A percentile compares a stretch with the other conserved stretches of the same genome.
These are phyloP conservation scores for Xylaria multiplex DNA, from an alignment of 2,329 filamentous ascomycete species.

Conservation along the genomic window DNA sequence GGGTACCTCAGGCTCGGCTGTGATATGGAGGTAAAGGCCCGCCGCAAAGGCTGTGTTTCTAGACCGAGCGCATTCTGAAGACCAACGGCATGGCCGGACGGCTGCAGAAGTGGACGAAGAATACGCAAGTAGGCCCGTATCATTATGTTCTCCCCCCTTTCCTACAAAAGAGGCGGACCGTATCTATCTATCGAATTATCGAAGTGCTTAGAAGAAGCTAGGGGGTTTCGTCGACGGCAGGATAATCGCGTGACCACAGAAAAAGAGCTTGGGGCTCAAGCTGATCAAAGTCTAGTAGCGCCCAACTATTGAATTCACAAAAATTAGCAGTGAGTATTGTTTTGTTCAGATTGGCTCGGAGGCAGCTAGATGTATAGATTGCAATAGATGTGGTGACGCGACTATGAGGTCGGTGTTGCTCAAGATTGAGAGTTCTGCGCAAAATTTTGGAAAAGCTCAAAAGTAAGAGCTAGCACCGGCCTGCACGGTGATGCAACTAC, in stretches of 20 bases:
- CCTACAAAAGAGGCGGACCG: background rate
- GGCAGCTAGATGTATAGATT: background rate
- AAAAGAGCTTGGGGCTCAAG: conserved; percentile 4
- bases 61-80: conserved; percentile 36
- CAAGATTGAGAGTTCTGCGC: conserved; percentile 6
- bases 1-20: conserved; percentile 26
- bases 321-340: background rate
- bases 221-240: background rate
- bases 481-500: conserved; percentile 37
- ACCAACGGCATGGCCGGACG: conserved; percentile 27
- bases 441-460: conserved; percentile 32
- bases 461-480: conserved; percentile 24
- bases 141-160: conserved; percentile 30
- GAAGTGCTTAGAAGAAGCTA: background rate
- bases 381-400: conserved; percentile 23
- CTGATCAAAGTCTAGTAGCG: background rate
- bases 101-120: conserved; percentile 33
- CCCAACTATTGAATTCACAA: conserved; percentile 4
- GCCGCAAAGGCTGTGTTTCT: conserved; percentile 34
- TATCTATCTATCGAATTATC: background rate
- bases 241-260: conserved; percentile 24
- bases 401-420: conserved; percentile 27
- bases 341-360: background rate
- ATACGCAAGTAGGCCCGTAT: conserved; percentile 33
- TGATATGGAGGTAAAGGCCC: conserved; percentile 38